Conservation (phyloP, 306 rosid genomes). For the Malus fusca region DNA sequence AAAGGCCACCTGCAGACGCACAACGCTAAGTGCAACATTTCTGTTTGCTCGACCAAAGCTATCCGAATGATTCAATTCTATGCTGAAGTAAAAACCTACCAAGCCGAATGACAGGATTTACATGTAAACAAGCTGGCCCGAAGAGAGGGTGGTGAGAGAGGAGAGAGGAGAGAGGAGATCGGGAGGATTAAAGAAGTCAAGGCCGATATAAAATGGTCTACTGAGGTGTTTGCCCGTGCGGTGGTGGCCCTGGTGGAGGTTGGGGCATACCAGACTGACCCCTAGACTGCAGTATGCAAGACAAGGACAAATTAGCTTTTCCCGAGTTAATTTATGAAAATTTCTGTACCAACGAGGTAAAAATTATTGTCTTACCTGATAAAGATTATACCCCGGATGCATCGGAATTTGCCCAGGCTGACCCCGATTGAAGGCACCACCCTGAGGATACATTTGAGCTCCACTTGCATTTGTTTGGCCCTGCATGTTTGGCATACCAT, state of each 20-base stretch:
- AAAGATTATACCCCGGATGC: slow-evolving; percentile 91
- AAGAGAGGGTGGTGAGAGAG: background rate
- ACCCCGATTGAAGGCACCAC: slow-evolving; percentile 67
- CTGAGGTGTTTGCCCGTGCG: slow-evolving; percentile 57
- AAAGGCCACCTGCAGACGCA: background rate
- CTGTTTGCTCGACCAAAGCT: background rate
- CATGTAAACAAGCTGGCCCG: background rate
- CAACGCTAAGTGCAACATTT: background rate
- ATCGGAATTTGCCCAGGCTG: slow-evolving; percentile 90
- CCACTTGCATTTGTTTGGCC: slow-evolving; percentile 63
- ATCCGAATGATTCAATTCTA: background rate
- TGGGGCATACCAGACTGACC: slow-evolving; percentile 77
- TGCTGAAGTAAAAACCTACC: background rate
- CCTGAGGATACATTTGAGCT: slow-evolving; percentile 60
- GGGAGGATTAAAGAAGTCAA: background rate
- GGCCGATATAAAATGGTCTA: slow-evolving; percentile 17
- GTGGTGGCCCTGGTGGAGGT: slow-evolving; percentile 40
- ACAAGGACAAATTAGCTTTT: background rate
- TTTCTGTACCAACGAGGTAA: background rate
- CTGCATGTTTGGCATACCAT: slow-evolving; percentile 72
- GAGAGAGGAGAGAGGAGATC: too few species aligned
- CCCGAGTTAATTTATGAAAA: background rate
- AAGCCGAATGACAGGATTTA: background rate
- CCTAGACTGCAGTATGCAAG: slow-evolving; percentile 48
- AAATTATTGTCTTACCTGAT: slow-evolving; percentile 48